Evolutionary conservation across 192 early-diverging fungal species (phyloP).

Genomic region (Coemansia reversa): DNA sequence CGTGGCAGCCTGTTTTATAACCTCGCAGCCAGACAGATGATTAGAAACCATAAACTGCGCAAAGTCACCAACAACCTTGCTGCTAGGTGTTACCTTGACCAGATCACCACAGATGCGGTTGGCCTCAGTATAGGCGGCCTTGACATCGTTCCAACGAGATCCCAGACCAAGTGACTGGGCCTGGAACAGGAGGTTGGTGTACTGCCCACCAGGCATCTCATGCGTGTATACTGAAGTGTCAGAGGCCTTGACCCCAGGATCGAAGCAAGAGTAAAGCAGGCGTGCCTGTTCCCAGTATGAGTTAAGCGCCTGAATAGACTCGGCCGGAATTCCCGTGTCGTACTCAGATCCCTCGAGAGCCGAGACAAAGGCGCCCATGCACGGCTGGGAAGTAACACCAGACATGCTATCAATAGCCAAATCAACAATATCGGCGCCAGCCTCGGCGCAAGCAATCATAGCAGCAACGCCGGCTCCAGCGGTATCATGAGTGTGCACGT

Average conservation of each 20-base stretch:
- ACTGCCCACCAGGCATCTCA: slow-evolving; percentile 98
- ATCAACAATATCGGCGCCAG: slow-evolving; percentile 93
- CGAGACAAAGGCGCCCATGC: slow-evolving; percentile 91
- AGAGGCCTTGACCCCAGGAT: slow-evolving; percentile 81
- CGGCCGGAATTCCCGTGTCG: slow-evolving; percentile 83
- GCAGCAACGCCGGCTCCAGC: slow-evolving; percentile 95
- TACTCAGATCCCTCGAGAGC: slow-evolving; percentile 75
- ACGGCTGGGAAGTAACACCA: slow-evolving; percentile 93
- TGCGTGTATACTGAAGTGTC: slow-evolving; percentile 93
- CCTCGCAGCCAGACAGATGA: slow-evolving; percentile 71
- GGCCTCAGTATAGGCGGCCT: slow-evolving; percentile 85
- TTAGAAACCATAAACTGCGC: slow-evolving; percentile 98
- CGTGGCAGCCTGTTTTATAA: slow-evolving; percentile 70
- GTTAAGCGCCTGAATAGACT: slow-evolving; percentile 82
- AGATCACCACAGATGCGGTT: slow-evolving; percentile 93
- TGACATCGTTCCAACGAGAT: slow-evolving; percentile 91
- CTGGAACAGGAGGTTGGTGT: slow-evolving; percentile 99
- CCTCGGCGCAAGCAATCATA: slow-evolving; percentile 89
- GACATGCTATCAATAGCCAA: slow-evolving; percentile 93
- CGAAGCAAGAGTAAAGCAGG: slow-evolving; percentile 94
- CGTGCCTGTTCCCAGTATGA: slow-evolving; percentile 96
- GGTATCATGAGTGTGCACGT: slow-evolving; percentile 96
- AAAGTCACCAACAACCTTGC: slow-evolving; percentile 97
- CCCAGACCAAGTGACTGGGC: slow-evolving; percentile 92
- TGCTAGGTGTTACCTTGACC: slow-evolving; percentile 96